These are phyloP conservation scores for Colletotrichum lini DNA, from an alignment of 2,329 filamentous ascomycete genomes.

Conservation along the genomic window DNA sequence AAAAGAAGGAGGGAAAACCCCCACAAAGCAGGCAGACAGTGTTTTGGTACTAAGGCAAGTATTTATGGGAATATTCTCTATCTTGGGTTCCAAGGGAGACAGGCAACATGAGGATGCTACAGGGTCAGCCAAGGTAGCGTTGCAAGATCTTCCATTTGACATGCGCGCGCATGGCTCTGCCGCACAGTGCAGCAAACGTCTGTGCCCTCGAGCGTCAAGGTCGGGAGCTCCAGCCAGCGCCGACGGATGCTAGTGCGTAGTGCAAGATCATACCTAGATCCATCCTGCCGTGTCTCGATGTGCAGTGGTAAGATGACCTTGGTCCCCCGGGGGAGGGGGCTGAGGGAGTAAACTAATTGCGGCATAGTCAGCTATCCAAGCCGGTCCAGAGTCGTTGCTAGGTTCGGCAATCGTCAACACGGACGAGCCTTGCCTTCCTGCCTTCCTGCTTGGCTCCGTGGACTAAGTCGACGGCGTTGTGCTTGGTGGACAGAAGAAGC, in stretches of 20 bases:
- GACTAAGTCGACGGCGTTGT: slow-evolving; percentile 25
- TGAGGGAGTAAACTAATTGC: not conserved
- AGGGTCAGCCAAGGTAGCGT: slow-evolving; percentile 40
- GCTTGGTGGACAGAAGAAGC: slow-evolving; percentile 28
- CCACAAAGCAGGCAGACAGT: too few species aligned
- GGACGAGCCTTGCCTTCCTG: slow-evolving; percentile 20
- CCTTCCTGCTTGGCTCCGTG: not conserved
- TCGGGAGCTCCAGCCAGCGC: slow-evolving; percentile 37
- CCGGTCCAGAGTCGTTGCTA: slow-evolving; percentile 23
- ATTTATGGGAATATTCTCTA: too few species aligned
- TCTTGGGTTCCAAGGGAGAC: too few species aligned
- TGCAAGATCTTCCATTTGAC: slow-evolving; percentile 42
- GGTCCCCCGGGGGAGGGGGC: not conserved
- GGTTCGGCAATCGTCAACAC: slow-evolving; percentile 35
- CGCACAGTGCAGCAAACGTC: slow-evolving; percentile 42
- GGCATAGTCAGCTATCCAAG: slow-evolving; percentile 4
- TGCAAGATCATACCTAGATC: slow-evolving; percentile 35
- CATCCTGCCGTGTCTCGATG: slow-evolving; percentile 7
- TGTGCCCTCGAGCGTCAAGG: slow-evolving; percentile 33
- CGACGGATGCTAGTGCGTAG: slow-evolving; percentile 13
- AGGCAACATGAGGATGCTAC: not conserved
- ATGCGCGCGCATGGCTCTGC: slow-evolving; percentile 42
- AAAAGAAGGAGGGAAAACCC: not conserved
- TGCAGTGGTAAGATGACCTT: not conserved
- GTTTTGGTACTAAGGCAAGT: too few species aligned